Evolutionary conservation across 371 early-diverging fungal genomes (phyloP), one percentile per base, ranked within the genome.

Genomic region (Mucor racemosus): DNA sequence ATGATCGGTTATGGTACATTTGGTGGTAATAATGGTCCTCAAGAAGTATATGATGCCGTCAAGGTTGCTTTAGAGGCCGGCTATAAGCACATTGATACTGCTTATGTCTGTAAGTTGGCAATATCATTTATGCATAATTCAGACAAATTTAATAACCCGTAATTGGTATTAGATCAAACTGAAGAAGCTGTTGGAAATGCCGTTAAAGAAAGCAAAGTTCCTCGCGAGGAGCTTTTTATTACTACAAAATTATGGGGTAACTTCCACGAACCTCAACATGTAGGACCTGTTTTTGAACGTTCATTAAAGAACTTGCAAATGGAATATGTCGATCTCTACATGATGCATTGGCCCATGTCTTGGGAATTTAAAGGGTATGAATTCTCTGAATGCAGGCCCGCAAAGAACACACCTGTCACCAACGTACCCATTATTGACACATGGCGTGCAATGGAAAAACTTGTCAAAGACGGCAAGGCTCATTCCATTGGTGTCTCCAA

Each of bases 201-300:
- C 5, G 81, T 95, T 55, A 76, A 74, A 19, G 80, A 86, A 57
- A 75, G 79, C 26, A 69, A 69, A 34, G 66, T 91, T 9, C 81
- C 80, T 58, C 87, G 95, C 34, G 77, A 89, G 54, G 82, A 94
- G 35, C 64, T 97, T 19, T 97, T 95, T 71, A 77, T 96, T 60
- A 95, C 95, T 5, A 91, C 92, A 62, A 97, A 98, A 79, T 79
- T 97, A 17, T 95, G 94, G 95, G 92, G 92, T 77, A 88, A 88
- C 21, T 77, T 82, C 60, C 88, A 87, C 61, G 68, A 74, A n/a
- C 84, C 86, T 33, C 67, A 83, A 33, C 69, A 83, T 38, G 86
- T 89, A 3, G 65, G 76, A 1, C 76, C 85, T 48, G 87, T 76
- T 7, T 69, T 80, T 54, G 77, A 80, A 40, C 71, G 74, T 6